These are phyloP conservation scores for Vaccinium macrocarpon DNA, from an alignment of 148 eudicot species.

Conservation along the genomic window DNA sequence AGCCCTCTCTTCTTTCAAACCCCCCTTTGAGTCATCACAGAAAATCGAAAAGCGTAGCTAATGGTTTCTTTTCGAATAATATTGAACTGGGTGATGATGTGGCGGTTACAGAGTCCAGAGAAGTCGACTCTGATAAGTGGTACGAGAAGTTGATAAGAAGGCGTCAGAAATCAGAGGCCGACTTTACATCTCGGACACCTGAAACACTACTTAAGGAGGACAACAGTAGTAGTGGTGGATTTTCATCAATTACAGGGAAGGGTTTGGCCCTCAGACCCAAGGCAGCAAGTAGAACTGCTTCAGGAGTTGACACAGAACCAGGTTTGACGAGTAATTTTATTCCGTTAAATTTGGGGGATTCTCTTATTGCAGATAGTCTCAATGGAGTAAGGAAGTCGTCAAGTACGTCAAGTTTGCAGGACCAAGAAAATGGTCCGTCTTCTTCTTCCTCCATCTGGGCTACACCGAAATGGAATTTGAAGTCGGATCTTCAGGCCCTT, in stretches of 20 bases:
- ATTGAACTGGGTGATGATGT: constrained; percentile 31
- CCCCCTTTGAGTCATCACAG: constrained; percentile 63
- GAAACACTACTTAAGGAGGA: constrained; percentile 76
- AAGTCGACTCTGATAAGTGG: constrained; percentile 40
- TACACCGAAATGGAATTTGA: constrained; percentile 68
- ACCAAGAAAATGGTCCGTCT: constrained; percentile 42
- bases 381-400: constrained; percentile 75
- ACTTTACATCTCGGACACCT: constrained; percentile 48
- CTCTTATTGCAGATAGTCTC: constrained; percentile 33
- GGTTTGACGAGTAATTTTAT: constrained; percentile 32
- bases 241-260: constrained; percentile 68
- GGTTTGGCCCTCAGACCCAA: constrained; percentile 87
- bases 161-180: constrained; percentile 61
- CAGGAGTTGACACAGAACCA: constrained; percentile 48
- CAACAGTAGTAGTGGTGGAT: constrained; percentile 48
- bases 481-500: constrained; percentile 72
- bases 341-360: constrained; percentile 43
- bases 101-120: constrained; percentile 27
- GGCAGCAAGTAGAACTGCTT: constrained; percentile 53
- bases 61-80: constrained; percentile 50
- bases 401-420: constrained; percentile 73
- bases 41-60: constrained; percentile 67
- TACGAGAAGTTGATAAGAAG: constrained; percentile 47
- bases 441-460: constrained; percentile 52
- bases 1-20: constrained; percentile 36